Evolutionary conservation across 441 rosid genomes (phyloP), one percentile per base, ranked within the genome.

Genomic region (Syzygium malaccense): DNA sequence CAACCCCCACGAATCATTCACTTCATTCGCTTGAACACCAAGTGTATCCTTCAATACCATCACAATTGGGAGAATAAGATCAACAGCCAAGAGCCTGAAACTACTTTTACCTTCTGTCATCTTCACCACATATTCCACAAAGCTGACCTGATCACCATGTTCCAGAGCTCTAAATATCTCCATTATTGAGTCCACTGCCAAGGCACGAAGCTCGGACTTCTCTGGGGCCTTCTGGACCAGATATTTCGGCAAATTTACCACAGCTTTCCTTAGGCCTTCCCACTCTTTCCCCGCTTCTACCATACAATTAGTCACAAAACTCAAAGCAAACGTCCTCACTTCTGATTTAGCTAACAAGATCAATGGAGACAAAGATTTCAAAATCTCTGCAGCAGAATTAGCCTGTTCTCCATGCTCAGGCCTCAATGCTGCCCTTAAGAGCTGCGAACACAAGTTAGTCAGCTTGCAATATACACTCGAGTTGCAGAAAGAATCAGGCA

Each of bases 171-270:
- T 92, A 58, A 96, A 95, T 79, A 97, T 92, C 92, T 96, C 99
- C 91, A 94, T 53, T 83, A 96, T 94, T 10, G 98, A 96, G 88
- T 96, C 99, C 92, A 95, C 99, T 0, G 97, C 98, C 85, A 88
- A 89, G 17, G 95, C 97, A 90, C 99, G 94, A 1, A 94, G 95
- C 91, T 96, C 99, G 4, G 98, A 95, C 94, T 95, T 97, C 94
- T 94, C 99, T n/a, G 96, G 99, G 19, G 98, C 98, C 94, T 95
- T 96, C 19, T 92, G 94, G 79, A 89, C 94, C 92, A 97, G 90
- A 90, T 93, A 96, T 91, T 91, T 94, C 0, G 98, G 98, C 86
- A 96, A 92, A 92, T 93, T 95, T 75, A 91, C 91, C 20, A 94
- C 90, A 10, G 97, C 96, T 56, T 93, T 94, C 86, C 92, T 94